Evolutionary conservation across 192 early-diverging fungal species (phyloP).

Genomic region (Backusella mclennaniae): DNA sequence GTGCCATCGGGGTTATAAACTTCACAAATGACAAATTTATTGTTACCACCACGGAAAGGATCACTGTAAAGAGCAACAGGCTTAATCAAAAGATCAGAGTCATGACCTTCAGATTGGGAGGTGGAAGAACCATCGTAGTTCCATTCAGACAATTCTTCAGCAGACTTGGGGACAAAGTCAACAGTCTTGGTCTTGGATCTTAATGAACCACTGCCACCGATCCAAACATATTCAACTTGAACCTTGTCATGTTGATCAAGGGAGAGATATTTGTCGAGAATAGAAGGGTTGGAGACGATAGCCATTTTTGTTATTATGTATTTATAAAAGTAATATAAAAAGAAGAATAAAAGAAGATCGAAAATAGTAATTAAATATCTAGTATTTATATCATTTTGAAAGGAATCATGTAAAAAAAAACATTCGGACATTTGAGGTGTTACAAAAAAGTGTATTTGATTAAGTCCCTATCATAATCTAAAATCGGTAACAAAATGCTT

Average conservation of each 20-base stretch:
- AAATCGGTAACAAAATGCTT: background rate
- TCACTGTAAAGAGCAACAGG: constrained; percentile 49
- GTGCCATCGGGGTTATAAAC: constrained; percentile 55
- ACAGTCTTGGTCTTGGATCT: constrained; percentile 53
- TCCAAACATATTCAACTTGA: constrained; percentile 57
- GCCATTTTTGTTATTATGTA: constrained; percentile 12
- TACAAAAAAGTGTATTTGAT: background rate
- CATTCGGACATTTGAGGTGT: background rate
- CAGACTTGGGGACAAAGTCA: constrained; percentile 22
- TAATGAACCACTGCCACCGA: constrained; percentile 42
- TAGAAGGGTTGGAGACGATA: constrained; percentile 36
- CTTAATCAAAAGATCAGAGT: constrained; percentile 52
- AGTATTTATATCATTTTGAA: constrained; percentile 12
- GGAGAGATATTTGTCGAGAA: constrained; percentile 48
- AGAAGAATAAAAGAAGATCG: background rate
- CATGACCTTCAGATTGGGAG: constrained; percentile 49
- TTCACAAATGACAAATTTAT: constrained; percentile 54
- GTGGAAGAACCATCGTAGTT: constrained; percentile 62
- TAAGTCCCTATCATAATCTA: constrained; percentile 5
- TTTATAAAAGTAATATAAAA: background rate
- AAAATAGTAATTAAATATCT: background rate
- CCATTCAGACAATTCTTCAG: constrained; percentile 48
- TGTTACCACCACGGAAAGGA: constrained; percentile 54
- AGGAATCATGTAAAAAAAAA: background rate
- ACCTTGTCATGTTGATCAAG: constrained; percentile 48